Evolutionary conservation across 257 asterid genomes (phyloP).

Genomic region (Knoxia roxburghii): DNA sequence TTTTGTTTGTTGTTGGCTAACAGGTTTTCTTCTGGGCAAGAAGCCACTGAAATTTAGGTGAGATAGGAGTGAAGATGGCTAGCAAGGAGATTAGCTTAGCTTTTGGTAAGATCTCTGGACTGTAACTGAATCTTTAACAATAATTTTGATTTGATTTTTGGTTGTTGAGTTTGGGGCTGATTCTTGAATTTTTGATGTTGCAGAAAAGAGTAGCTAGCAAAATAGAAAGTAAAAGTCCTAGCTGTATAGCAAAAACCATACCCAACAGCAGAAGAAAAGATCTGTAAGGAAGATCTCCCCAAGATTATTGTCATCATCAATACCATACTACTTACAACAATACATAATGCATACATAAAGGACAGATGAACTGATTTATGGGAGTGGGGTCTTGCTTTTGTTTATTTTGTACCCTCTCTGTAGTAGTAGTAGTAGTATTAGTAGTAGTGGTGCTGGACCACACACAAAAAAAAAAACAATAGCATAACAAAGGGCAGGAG

Average conservation of each 20-base stretch:
- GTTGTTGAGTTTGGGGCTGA: conserved; percentile 13
- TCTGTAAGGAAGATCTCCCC: conserved; percentile 49
- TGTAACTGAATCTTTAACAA: too few relatives aligned
- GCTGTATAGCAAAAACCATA: conserved; percentile 62
- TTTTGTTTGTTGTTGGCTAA: conserved; percentile 2
- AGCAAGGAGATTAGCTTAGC: conserved; percentile 48
- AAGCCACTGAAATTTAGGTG: conserved; percentile 73
- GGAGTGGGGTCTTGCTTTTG: conserved; percentile 53
- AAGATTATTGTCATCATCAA: conserved; percentile 64
- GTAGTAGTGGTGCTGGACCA: conserved; percentile 37
- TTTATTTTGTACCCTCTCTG: conserved; percentile 51
- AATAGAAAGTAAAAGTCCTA: conserved; percentile 43
- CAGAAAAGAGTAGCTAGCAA: conserved; percentile 70
- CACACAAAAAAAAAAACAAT: conserved; percentile 27
- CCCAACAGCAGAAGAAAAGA: conserved; percentile 51
- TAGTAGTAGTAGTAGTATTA: conserved; percentile 15
- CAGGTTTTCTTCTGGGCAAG: conserved; percentile 63
- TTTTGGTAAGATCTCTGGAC: conserved; percentile 39
- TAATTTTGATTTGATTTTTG: conserved; percentile 1
- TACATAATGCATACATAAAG: conserved; percentile 66
- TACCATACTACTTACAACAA: conserved; percentile 50
- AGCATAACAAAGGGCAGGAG: conserved; percentile 41
- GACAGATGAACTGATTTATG: conserved; percentile 68
- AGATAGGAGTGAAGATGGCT: conserved; percentile 38
- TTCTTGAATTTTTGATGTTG: conserved; percentile 27